A percentile compares a stretch with the other conserved stretches of the same genome.
Evolutionary conservation across 768 basidiomycete species (phyloP).

Genomic region (Flagelloscypha sp.): DNA sequence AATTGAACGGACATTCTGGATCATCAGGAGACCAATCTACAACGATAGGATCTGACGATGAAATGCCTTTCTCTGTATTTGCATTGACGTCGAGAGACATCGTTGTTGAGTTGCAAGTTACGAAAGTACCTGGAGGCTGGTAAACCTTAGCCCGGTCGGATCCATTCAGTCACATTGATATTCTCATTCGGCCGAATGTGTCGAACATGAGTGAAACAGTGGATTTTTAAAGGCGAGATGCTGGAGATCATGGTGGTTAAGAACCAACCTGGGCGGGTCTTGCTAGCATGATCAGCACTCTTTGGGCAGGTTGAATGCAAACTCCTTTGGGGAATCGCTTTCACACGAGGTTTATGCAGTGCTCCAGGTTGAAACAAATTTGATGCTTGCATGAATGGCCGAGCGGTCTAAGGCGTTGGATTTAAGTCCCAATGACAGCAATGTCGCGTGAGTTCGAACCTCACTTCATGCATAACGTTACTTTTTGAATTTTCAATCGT

Average conservation of each 20-base stretch:
- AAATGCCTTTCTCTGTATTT: constrained; percentile 40
- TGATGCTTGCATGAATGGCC: constrained; percentile 57
- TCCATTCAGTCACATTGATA: not conserved
- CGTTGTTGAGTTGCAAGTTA: not conserved
- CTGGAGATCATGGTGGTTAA: constrained; percentile 17
- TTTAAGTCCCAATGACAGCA: constrained; percentile 86
- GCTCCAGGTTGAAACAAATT: not conserved
- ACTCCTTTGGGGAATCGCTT: constrained; percentile 18
- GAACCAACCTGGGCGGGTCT: no score
- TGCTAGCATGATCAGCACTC: constrained; percentile 6
- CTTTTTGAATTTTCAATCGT: constrained; percentile 8
- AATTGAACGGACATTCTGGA: constrained; percentile 50
- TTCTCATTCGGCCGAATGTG: constrained; percentile 4
- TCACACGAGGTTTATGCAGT: not conserved
- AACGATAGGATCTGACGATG: constrained; percentile 40
- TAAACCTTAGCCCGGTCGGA: not conserved
- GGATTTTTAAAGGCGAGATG: constrained; percentile 8
- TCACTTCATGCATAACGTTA: constrained; percentile 61
- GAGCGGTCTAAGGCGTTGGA: constrained; percentile 92
- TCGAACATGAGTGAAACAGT: constrained; percentile 7
- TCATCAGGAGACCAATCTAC: constrained; percentile 47
- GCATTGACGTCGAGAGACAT: constrained; percentile 3
- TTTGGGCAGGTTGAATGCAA: constrained; percentile 2
- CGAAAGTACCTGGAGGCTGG: not conserved
- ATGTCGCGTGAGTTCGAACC: constrained; percentile 89